Base-by-base conservation (phyloP, 2,329 filamentous ascomycete species). In the Cytospora schulzeri region DNA sequence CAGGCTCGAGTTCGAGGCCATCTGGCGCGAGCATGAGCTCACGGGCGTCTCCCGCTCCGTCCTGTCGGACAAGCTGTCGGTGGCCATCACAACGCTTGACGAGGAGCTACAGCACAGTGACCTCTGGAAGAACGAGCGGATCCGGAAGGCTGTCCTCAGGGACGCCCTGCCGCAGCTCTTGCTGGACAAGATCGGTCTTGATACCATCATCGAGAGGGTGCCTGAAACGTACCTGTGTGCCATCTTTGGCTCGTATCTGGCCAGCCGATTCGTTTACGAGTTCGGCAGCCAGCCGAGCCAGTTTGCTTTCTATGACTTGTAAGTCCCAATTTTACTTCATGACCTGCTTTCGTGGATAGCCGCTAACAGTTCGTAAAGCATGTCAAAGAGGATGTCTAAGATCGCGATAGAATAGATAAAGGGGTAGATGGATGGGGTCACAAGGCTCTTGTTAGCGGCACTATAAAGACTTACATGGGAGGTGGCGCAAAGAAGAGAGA, bases 261-360 rank as follows among this genome's bases (percentile, higher is more conserved):
- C 95, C 57, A 96, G 91, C 73, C 90, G 95, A 52, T 99, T 99
- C 76, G 92, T 99, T 50, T 99, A 99, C 77, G 88, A 96, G 76
- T 95, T 94, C 76, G 95, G 95, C 73, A 93, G 93, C 75, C 89
- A 87, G 70, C 93, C 95, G 6, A 95, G 90, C 81, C 94, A 97
- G 73, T 98, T 99, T 81, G 93, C 94, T 48, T 99, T 99, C 84
- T 99, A 96, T 79, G 92, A 96, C 76, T 99, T 98, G 91, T 93
- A 81, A 87, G 91, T 90, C 66, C 55, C 29, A 38, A 57, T 48
- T n/a, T 9, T 12, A 11, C 11, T 3, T 11, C 4, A 12, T 24
- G 6, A 48, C 8, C 9, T 59, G 9, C 19, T 24, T 48, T 7
- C 45, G 24, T 12, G 53, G 9, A 9, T 7, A 8, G 2, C 9